phyloP scores from a whole-genome alignment of 202 grass and related monocot genomes.

The Setaria italica region DNA sequence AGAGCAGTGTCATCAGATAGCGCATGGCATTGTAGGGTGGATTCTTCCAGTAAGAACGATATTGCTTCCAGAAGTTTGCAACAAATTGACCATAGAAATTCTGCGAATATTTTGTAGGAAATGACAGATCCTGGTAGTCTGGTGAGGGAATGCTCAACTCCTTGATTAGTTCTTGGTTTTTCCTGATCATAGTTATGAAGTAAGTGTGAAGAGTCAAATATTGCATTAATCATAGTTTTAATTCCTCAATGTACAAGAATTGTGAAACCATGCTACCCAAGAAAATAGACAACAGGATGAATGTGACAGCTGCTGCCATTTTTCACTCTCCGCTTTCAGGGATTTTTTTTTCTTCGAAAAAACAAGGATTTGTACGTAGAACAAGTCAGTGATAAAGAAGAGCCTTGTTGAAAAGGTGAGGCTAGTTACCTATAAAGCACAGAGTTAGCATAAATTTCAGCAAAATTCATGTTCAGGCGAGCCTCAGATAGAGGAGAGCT shows the following conservation, averaged over 20 bases:
- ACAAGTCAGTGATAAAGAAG: background rate
- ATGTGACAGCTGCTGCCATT: too few relatives aligned
- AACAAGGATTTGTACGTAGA: background rate
- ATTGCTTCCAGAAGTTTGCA: slow-evolving; percentile 89
- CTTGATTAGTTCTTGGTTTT: slow-evolving; percentile 86
- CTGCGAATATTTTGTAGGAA: slow-evolving; percentile 84
- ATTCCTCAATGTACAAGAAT: too few relatives aligned
- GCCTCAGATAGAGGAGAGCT: slow-evolving; percentile 63
- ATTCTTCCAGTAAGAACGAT: slow-evolving; percentile 89
- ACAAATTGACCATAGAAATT: slow-evolving; percentile 64
- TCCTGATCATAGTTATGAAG: slow-evolving; percentile 54
- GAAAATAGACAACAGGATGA: too few relatives aligned
- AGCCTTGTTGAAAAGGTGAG: background rate
- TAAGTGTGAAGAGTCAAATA: too few relatives aligned
- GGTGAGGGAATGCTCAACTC: slow-evolving; percentile 60
- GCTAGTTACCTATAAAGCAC: slow-evolving; percentile 64
- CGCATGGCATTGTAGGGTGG: slow-evolving; percentile 77
- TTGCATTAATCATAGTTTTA: too few relatives aligned
- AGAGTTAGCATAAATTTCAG: slow-evolving; percentile 77
- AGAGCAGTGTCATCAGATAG: slow-evolving; percentile 68
- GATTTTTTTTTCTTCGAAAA: background rate
- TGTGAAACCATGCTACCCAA: too few relatives aligned
- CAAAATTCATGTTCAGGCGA: slow-evolving; percentile 68
- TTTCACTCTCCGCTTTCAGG: too few relatives aligned
- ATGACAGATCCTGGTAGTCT: slow-evolving; percentile 70